Base-by-base conservation (phyloP, 345 rosid genomes). In the Lepidium africanum region DNA sequence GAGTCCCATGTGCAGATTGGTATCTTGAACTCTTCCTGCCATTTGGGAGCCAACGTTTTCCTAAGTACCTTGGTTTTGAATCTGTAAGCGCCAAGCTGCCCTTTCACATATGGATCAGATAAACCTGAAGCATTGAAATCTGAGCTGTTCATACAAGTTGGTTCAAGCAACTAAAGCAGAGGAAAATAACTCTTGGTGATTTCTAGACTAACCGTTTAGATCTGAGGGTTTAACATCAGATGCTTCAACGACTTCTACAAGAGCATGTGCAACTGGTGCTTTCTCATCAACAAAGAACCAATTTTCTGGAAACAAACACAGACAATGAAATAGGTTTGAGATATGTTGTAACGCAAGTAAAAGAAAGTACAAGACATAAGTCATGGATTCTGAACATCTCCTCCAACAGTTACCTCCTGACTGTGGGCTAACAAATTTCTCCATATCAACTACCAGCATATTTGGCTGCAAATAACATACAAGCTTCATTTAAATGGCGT, bases 21-120 rank as follows among this genome's bases (percentile, higher is more conserved):
- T 55, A 94, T 80, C 77, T 77, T 84, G 62, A 86, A 94, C 67
- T 86, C 96, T 79, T 94, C 99, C 0, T 71, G 88, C 99, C 99
- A 91, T 74, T 84, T 91, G 33, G 99, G 99, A 74, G 84, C 30
- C 70, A 94, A 51, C 0, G 96, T 89, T 77, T 91, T 94, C 87
- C 59, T 71, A 15, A 79, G 77, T 6, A 69, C 79, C 78, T 84
- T 84, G 13, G 96, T 91, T 80, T 79, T 87, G 76, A 94, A 87
- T 67, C 86, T 83, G 78, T 85, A 87, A 6, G 84, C 67, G 13
- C 99, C 96, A 65, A 91, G 84, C 69, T 85, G 84, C 59, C 99
- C 99, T 80, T 89, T 94, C 76, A 91, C 96, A 25, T 91, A 94
- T 30, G 99, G 99, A 82, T 91, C 96, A 62, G 97, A 83, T 69